Evolutionary conservation across 2,329 filamentous ascomycete species (phyloP).

Genomic region (Penicillium brasilianum): DNA sequence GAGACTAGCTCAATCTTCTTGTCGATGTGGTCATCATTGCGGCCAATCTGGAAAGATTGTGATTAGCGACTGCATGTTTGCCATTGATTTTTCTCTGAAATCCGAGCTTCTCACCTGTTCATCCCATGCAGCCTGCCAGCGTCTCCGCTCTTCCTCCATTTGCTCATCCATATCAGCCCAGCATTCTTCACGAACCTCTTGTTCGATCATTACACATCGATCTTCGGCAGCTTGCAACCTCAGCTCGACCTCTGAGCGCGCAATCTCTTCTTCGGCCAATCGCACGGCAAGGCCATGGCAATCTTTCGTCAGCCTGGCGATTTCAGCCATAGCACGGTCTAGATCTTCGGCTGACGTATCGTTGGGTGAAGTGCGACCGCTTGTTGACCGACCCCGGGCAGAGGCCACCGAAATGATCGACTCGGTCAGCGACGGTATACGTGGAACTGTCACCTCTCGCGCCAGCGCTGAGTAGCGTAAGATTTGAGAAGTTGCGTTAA

Average conservation of each 20-base stretch:
- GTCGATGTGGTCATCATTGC: slow-evolving; percentile 83
- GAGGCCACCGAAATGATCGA: slow-evolving; percentile 60
- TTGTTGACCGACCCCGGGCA: slow-evolving; percentile 40
- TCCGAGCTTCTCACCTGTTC: slow-evolving; percentile 61
- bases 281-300: slow-evolving; percentile 74
- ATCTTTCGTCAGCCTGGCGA: slow-evolving; percentile 77
- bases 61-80: not conserved
- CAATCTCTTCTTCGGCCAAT: slow-evolving; percentile 71
- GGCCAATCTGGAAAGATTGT: slow-evolving; percentile 58
- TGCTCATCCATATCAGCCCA: slow-evolving; percentile 82
- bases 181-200: slow-evolving; percentile 86
- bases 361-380: slow-evolving; percentile 52
- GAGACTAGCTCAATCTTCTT: slow-evolving; percentile 79
- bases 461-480: slow-evolving; percentile 92
- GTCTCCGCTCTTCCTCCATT: slow-evolving; percentile 72
- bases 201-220: slow-evolving; percentile 74
- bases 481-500: slow-evolving; percentile 96
- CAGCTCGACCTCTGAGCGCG: slow-evolving; percentile 72
- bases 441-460: slow-evolving; percentile 87
- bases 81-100: not conserved
- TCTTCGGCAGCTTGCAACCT: slow-evolving; percentile 69
- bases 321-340: slow-evolving; percentile 79
- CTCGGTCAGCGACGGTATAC: slow-evolving; percentile 79
- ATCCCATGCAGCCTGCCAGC: slow-evolving; percentile 81
- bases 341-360: slow-evolving; percentile 66